A percentile compares a stretch with the other conserved stretches of the same genome.
phyloP scores from a whole-genome alignment of 1,284 basidiomycete genomes.

The Anthracocystis setariae region DNA sequence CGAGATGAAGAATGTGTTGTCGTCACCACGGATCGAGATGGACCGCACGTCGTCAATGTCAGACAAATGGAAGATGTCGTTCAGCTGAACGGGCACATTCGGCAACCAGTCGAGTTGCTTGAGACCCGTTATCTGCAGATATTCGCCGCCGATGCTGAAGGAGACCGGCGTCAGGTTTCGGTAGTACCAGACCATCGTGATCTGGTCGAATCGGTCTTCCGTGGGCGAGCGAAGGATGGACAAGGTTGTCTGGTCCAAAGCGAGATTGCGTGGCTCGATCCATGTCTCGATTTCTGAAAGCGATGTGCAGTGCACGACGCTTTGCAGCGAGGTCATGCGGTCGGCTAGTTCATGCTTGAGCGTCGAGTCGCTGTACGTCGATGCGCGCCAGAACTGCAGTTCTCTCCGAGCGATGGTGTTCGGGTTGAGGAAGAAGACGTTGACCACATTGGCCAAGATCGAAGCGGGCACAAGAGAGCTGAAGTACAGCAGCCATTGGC shows the following conservation, averaged over 20 bases:
- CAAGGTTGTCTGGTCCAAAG: conserved; percentile 46
- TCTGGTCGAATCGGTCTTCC: conserved; percentile 53
- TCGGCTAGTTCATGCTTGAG: conserved; percentile 37
- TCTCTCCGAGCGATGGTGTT: conserved; percentile 55
- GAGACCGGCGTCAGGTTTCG: conserved; percentile 58
- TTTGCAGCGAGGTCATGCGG: conserved; percentile 38
- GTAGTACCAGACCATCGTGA: conserved; percentile 65
- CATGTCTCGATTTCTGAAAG: conserved; percentile 52
- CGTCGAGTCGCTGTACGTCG: conserved; percentile 28
- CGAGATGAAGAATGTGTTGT: conserved; percentile 64
- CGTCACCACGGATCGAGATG: conserved; percentile 61
- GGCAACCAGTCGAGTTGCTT: conserved; percentile 56
- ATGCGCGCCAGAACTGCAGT: conserved; percentile 31
- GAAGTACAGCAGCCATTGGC: conserved; percentile 61
- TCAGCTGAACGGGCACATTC: conserved; percentile 36
- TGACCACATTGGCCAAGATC: conserved; percentile 50
- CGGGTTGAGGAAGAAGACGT: conserved; percentile 55
- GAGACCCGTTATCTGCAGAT: conserved; percentile 61
- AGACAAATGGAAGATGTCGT: conserved; percentile 62
- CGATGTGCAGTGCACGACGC: conserved; percentile 35
- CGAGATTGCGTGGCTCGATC: conserved; percentile 59
- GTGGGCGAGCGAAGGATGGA: conserved; percentile 41
- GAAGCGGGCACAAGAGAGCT: conserved; percentile 50
- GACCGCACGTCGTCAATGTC: conserved; percentile 64
- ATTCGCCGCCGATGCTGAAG: conserved; percentile 56